These are phyloP conservation scores for Ustilago loliicola DNA, from an alignment of 1,284 basidiomycete species.

Conservation along the genomic window DNA sequence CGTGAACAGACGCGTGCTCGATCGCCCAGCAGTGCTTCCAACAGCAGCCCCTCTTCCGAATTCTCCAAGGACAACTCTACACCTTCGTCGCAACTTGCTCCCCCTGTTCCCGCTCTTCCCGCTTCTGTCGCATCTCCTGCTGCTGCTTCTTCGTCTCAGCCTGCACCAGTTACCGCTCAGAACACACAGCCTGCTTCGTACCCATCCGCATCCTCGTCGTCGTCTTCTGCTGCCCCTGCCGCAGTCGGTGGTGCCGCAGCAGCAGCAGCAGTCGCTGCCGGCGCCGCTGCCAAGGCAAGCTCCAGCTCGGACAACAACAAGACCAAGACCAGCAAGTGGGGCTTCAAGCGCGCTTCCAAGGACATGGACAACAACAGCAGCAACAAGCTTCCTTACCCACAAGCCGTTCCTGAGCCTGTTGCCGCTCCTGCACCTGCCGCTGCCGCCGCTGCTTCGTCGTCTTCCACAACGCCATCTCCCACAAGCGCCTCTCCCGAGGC, in stretches of 20 bases:
- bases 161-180: constrained; percentile 6
- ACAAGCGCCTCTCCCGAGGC: constrained; percentile 16
- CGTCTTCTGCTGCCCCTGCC: constrained; percentile 10
- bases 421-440: constrained; percentile 13
- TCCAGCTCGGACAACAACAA: constrained; percentile 30
- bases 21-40: constrained; percentile 32
- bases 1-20: constrained; percentile 39
- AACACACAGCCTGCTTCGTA: constrained; percentile 9
- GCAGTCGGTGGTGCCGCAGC: constrained; percentile 14
- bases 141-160: constrained; percentile 1
- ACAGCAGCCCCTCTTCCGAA: constrained; percentile 32
- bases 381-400: constrained; percentile 43
- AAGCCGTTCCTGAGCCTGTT: constrained; percentile 28
- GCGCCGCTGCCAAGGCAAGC: constrained; percentile 12
- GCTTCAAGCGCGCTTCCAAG: constrained; percentile 50
- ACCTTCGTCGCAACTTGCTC: constrained; percentile 34
- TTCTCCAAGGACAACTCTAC: constrained; percentile 29
- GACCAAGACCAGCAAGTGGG: constrained; percentile 47
- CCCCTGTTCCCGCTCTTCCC: constrained; percentile 46
- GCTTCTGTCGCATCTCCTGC: constrained; percentile 10
- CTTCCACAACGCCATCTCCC: constrained; percentile 23
- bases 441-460: constrained; percentile 4
- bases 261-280: constrained; percentile 14
- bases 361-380: constrained; percentile 17
- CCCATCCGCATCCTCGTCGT: constrained; percentile 10